Conservation (phyloP, 164 flowering plant genomes). For the Aristolochia fimbriata region DNA sequence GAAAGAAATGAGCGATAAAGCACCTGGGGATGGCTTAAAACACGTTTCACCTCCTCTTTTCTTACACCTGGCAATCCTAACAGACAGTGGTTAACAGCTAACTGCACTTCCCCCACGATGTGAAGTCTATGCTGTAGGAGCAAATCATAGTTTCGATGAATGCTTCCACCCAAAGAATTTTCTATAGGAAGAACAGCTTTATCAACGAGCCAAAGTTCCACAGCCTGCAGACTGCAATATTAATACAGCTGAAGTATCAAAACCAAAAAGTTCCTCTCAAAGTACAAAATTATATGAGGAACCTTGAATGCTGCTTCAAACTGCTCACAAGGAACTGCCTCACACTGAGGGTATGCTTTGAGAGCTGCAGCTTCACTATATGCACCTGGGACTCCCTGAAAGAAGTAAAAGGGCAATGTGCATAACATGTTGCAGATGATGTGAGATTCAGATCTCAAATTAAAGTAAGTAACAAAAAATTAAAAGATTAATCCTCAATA, state of each 20-base stretch:
- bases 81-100: constrained; percentile 51
- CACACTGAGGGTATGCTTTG: constrained; percentile 58
- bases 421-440: constrained; percentile 1
- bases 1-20: not conserved
- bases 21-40: constrained; percentile 64
- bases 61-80: constrained; percentile 58
- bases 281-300: not conserved
- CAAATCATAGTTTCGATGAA: constrained; percentile 63
- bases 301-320: constrained; percentile 67
- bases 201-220: constrained; percentile 64
- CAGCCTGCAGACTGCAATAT: constrained; percentile 32
- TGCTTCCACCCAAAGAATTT: constrained; percentile 57
- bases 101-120: constrained; percentile 67
- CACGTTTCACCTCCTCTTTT: constrained; percentile 43
- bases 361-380: constrained; percentile 58
- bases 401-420: constrained; percentile 2
- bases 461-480: too few species aligned
- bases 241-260: constrained; percentile 1
- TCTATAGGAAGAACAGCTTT: constrained; percentile 73
- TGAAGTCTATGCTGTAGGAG: constrained; percentile 68
- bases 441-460: not conserved
- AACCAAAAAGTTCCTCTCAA: not conserved
- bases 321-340: constrained; percentile 62
- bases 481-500: too few species aligned
- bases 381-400: constrained; percentile 53